Evolutionary conservation across 1,284 basidiomycete species (phyloP), one percentile per base, ranked within the genome.

Genomic region (Fistulina hepatica): DNA sequence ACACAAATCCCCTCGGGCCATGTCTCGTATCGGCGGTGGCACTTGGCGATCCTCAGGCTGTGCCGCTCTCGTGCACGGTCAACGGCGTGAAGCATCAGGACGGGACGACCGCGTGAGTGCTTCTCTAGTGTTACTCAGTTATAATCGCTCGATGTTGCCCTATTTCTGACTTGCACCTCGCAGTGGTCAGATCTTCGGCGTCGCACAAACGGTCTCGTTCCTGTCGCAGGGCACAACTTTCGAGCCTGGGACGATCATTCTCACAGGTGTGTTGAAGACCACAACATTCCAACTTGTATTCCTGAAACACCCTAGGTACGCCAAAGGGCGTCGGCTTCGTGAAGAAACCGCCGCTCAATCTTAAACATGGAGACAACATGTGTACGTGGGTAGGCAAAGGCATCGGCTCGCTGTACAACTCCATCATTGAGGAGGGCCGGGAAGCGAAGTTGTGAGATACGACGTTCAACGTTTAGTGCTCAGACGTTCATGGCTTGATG

Each of bases 161-260:
- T 4, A 13, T 6, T 13, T n/a, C 37, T 48, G 12, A 47, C 36
- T 31, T 11, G 10, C 26, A 21, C 10, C 30, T 30, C 39, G 7
- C 51, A 84, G 81, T 32, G 68, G 76, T 44, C 80, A 82, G 51
- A 76, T 86, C 34, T 88, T 85, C 64, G 73, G 56, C 48, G 72
- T 86, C 31, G 71, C 73, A 23, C 68, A 77, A 47, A 81, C 81
- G 0, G 65, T 92, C 37, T 67, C 85, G 0, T 83, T 78, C 65
- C 71, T 92, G 23, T 89, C 85, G 0, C 80, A 88, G 52, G 89
- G 81, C 2, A 89, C 88, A 4, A 94, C 90, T 0, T 73, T 95
- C 17, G 72, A 77, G 44, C 74, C 84, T 0, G 91, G 90, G 1
- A 76, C 80, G 0, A 55, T 90, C 44, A 83, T 89, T 49, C 67